Conservation (phyloP, 169 alveolate species). For the Plasmodium sp. region DNA sequence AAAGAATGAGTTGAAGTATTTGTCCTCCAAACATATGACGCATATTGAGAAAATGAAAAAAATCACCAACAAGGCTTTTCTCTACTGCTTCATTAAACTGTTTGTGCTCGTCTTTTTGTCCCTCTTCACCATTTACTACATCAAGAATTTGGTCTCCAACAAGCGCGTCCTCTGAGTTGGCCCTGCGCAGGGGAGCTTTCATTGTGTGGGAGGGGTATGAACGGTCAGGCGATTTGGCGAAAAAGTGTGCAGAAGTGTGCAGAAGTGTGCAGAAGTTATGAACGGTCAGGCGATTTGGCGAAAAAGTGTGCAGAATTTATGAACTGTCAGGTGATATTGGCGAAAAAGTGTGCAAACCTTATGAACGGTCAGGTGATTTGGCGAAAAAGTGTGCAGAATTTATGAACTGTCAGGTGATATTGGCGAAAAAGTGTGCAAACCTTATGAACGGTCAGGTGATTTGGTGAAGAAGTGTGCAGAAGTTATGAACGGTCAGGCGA, state of each 20-base stretch:
- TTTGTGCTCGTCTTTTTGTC: slow-evolving; percentile 67
- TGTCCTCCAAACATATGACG: slow-evolving; percentile 53
- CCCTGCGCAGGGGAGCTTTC: not conserved
- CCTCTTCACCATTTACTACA: slow-evolving; percentile 53
- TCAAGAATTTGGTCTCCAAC: slow-evolving; percentile 66
- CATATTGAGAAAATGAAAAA: slow-evolving; percentile 69
- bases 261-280: not conserved
- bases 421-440: no score
- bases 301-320: not conserved
- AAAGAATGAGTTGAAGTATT: slow-evolving; percentile 70
- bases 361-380: not conserved
- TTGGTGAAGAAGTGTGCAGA: no score
- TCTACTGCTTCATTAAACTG: slow-evolving; percentile 62
- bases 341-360: not conserved
- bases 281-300: not conserved
- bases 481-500: no score
- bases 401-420: no score
- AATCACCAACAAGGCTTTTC: slow-evolving; percentile 70
- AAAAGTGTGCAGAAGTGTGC: no score
- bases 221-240: not conserved
- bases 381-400: no score
- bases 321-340: not conserved
- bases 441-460: no score
- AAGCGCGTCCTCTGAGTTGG: slow-evolving; percentile 42
- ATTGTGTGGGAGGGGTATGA: not conserved